A percentile compares a stretch with the other conserved stretches of the same genome.
phyloP scores from a whole-genome alignment of 345 rosid genomes.

The Arabidopsis thaliana region TAIR10.1 NC_003070.9:10800501-10801000 shows the following conservation, averaged over 20 bases:
- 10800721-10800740: slow-evolving; percentile 51
- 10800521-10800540: slow-evolving; percentile 54
- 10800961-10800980: not conserved
- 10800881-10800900: slow-evolving; percentile 44
- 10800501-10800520: not conserved
- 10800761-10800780: not conserved
- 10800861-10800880: slow-evolving; percentile 51
- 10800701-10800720: slow-evolving; percentile 47
- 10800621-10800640: slow-evolving; percentile 51
- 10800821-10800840: not conserved
- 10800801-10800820: slow-evolving; percentile 29
- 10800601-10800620: slow-evolving; percentile 49
- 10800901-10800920: slow-evolving; percentile 40
- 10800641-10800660: slow-evolving; percentile 52
- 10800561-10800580: slow-evolving; percentile 45
- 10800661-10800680: slow-evolving; percentile 49
- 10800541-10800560: slow-evolving; percentile 51
- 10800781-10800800: not conserved
- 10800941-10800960: slow-evolving; percentile 25
- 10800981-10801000: slow-evolving; percentile 1
- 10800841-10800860: slow-evolving; percentile 37
- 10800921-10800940: slow-evolving; percentile 31
- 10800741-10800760: slow-evolving; percentile 15
- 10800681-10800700: slow-evolving; percentile 48
- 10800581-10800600: slow-evolving; percentile 49